Evolutionary conservation across 768 basidiomycete genomes (phyloP).

Genomic region (Leccinellum rugosiceps): DNA sequence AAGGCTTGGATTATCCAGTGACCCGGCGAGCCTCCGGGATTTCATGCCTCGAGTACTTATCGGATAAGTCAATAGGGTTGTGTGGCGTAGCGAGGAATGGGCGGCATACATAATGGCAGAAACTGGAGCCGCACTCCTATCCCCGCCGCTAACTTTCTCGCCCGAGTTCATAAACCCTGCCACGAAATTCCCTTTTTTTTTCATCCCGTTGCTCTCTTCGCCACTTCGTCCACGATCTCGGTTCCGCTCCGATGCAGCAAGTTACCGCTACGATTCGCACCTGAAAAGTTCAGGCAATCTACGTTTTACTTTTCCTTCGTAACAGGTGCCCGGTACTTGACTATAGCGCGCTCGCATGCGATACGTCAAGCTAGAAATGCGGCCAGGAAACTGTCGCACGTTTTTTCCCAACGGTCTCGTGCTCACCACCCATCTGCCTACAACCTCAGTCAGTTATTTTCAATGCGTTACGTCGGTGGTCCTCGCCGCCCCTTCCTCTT

Average conservation of each 20-base stretch:
- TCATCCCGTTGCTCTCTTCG: background rate
- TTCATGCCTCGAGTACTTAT: background rate
- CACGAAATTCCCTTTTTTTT: background rate
- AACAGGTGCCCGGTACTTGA: background rate
- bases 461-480: background rate
- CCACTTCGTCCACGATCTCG: background rate
- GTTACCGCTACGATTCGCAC: background rate
- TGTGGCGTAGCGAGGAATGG: slow-evolving; percentile 22
- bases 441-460: background rate
- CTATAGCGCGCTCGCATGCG: background rate
- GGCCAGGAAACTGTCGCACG: background rate
- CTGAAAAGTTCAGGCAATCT: background rate
- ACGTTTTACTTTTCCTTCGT: background rate
- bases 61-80: slow-evolving; percentile 11
- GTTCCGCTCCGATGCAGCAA: background rate
- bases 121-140: background rate
- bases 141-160: background rate
- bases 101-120: slow-evolving; percentile 1
- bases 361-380: background rate
- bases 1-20: background rate
- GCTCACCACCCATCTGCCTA: background rate
- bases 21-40: background rate
- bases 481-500: background rate
- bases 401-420: background rate
- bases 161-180: background rate